These are phyloP conservation scores for Glaciozyma antarctica DNA, from an alignment of 768 basidiomycete species.

Conservation along the genomic window DNA sequence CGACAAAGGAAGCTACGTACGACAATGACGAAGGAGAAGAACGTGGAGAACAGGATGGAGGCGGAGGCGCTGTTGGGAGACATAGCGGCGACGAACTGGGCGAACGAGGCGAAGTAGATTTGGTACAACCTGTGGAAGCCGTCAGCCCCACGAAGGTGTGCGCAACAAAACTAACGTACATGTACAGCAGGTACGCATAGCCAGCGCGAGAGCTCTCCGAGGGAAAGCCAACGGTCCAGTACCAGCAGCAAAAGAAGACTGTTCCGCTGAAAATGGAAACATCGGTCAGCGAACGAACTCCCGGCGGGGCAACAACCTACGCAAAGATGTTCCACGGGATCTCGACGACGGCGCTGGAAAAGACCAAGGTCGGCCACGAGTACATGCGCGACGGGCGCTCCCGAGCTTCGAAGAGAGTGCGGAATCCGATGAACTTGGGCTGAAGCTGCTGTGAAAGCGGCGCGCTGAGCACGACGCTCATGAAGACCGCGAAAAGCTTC, in stretches of 20 bases:
- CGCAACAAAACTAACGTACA: background rate
- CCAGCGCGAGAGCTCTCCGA: slow-evolving; percentile 45
- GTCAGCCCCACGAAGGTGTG: background rate
- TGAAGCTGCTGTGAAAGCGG: slow-evolving; percentile 58
- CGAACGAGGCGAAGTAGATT: slow-evolving; percentile 55
- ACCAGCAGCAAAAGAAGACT: slow-evolving; percentile 59
- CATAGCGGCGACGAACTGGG: slow-evolving; percentile 55
- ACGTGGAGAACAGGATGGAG: slow-evolving; percentile 40
- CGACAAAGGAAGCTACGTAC: slow-evolving; percentile 41
- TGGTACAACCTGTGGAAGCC: slow-evolving; percentile 49
- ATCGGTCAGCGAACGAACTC: background rate
- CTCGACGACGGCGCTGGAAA: slow-evolving; percentile 28
- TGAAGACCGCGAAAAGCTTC: slow-evolving; percentile 31
- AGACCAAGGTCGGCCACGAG: slow-evolving; percentile 45
- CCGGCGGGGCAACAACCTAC: background rate
- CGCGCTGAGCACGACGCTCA: slow-evolving; percentile 27
- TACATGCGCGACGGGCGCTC: slow-evolving; percentile 60
- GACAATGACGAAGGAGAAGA: slow-evolving; percentile 25
- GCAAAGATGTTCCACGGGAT: slow-evolving; percentile 28
- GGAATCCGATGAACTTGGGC: slow-evolving; percentile 52
- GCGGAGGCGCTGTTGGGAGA: slow-evolving; percentile 54
- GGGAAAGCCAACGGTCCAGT: slow-evolving; percentile 55
- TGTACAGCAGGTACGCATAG: slow-evolving; percentile 50
- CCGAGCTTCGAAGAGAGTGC: slow-evolving; percentile 57
- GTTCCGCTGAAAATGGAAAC: slow-evolving; percentile 43